phyloP scores from a whole-genome alignment of 129 eudicot genomes.

The Tanacetum coccineum region DNA sequence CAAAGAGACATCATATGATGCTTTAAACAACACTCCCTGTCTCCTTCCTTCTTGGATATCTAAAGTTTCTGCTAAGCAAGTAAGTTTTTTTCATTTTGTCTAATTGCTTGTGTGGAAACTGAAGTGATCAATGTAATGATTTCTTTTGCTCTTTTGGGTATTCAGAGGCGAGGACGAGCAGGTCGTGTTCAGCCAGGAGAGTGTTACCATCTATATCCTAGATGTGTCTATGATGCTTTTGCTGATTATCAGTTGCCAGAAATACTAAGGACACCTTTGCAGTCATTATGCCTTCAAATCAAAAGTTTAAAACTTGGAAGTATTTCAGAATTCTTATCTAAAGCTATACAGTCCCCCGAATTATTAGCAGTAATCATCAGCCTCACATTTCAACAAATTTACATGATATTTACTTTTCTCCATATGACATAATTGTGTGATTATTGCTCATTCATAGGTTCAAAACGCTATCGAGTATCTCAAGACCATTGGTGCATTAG shows the following conservation, averaged over 20 bases:
- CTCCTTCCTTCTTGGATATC: conserved; percentile 97
- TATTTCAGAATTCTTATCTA: conserved; percentile 84
- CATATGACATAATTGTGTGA: background rate
- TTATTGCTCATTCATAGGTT: conserved; percentile 45
- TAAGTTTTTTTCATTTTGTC: conserved; percentile 10
- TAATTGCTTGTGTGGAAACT: background rate
- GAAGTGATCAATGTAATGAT: background rate
- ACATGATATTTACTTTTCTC: background rate
- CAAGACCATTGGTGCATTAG: conserved; percentile 86
- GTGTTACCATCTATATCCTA: conserved; percentile 96
- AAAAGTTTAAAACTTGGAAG: conserved; percentile 91
- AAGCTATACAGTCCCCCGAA: conserved; percentile 93
- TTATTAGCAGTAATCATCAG: conserved; percentile 68
- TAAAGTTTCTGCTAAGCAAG: conserved; percentile 92
- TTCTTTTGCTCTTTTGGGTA: conserved; percentile 15
- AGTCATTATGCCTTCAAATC: conserved; percentile 93
- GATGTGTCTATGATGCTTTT: conserved; percentile 83
- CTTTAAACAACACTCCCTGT: conserved; percentile 91
- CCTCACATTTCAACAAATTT: conserved; percentile 12
- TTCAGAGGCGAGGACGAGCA: conserved; percentile 96
- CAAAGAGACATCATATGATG: conserved; percentile 96
- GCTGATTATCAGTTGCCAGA: conserved; percentile 93
- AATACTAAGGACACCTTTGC: conserved; percentile 93
- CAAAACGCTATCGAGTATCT: conserved; percentile 95
- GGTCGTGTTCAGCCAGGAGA: conserved; percentile 99